phyloP scores from a whole-genome alignment of 768 basidiomycete genomes.

The Cyclocybe aegerita region DNA sequence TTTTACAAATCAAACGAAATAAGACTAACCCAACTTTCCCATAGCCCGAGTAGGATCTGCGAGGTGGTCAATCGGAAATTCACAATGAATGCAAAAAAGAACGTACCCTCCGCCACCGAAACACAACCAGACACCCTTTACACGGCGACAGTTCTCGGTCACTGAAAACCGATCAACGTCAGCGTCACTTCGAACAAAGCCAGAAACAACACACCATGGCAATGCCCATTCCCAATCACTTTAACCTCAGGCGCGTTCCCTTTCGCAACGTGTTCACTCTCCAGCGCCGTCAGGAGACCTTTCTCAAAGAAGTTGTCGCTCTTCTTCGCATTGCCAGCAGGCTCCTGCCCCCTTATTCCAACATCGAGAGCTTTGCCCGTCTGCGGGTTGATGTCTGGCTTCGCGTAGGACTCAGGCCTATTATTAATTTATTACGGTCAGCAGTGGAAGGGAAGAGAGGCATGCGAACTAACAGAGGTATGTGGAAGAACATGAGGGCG shows the following conservation, averaged over 20 bases:
- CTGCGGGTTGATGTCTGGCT: conserved; percentile 62
- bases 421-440: conserved; percentile 1
- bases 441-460: neutral
- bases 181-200: neutral
- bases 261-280: conserved; percentile 60
- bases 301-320: conserved; percentile 86
- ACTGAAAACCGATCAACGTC: conserved; percentile 38
- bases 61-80: neutral
- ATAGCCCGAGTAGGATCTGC: conserved; percentile 80
- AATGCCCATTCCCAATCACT: conserved; percentile 88
- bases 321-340: conserved; percentile 58
- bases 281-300: conserved; percentile 68
- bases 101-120: conserved; percentile 85
- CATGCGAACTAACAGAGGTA: conserved; percentile 67
- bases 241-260: conserved; percentile 70
- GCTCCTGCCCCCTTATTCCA: conserved; percentile 63
- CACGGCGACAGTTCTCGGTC: conserved; percentile 85
- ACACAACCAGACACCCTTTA: conserved; percentile 88
- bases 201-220: conserved; percentile 57
- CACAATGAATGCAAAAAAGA: neutral
- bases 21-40: conserved; percentile 67
- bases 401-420: conserved; percentile 74
- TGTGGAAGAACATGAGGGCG: conserved; percentile 97
- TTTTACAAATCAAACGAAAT: neutral
- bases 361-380: conserved; percentile 67